These are phyloP conservation scores for Arthrobotrys sinensis DNA, from an alignment of 2,329 filamentous ascomycete genomes.

Conservation along the genomic window DNA sequence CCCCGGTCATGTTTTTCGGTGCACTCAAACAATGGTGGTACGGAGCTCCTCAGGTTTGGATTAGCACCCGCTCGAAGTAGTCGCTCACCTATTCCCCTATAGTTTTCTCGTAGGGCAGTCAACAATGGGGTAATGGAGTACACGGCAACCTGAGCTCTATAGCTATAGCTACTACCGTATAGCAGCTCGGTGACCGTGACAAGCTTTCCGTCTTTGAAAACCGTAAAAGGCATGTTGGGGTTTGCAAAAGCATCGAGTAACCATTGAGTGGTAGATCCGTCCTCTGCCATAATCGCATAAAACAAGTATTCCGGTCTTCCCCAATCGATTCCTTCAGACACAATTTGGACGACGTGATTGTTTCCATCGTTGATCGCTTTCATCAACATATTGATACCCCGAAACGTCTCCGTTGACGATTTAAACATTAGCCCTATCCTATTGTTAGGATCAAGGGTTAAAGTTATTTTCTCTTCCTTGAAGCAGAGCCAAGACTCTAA, in stretches of 20 bases:
- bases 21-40: neutral
- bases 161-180: neutral
- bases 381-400: neutral
- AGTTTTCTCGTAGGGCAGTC: neutral
- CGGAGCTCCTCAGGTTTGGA: neutral
- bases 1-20: too few relatives aligned
- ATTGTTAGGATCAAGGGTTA: too few relatives aligned
- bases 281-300: neutral
- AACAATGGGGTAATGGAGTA: neutral
- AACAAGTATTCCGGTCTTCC: neutral
- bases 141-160: too few relatives aligned
- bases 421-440: too few relatives aligned
- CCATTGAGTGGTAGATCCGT: neutral
- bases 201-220: too few relatives aligned
- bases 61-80: neutral
- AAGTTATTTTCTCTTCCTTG: too few relatives aligned
- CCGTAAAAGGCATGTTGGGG: neutral
- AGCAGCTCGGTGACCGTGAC: neutral
- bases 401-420: neutral
- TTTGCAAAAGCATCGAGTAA: conserved; percentile 6
- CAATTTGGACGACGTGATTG: neutral
- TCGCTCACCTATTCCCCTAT: neutral
- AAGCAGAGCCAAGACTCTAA: too few relatives aligned
- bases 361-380: neutral
- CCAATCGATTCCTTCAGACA: neutral